phyloP scores from a whole-genome alignment of 441 rosid species.

The Geranium incanum region DNA sequence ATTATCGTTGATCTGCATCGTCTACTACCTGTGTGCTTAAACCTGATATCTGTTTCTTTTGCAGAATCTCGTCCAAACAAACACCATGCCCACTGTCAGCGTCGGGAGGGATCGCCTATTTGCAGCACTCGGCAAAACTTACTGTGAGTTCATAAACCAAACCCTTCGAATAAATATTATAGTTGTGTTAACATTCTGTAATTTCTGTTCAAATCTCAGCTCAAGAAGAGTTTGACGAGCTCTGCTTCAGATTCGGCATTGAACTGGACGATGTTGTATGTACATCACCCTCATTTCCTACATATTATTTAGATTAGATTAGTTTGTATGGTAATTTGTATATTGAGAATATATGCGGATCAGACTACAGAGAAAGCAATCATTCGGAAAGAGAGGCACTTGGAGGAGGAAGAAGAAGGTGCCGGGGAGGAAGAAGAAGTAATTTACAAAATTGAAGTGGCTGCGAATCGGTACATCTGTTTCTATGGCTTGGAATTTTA shows the following conservation, averaged over 20 bases:
- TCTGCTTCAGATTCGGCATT: slow-evolving; percentile 83
- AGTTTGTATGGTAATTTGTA: background rate
- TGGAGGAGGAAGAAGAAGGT: slow-evolving; percentile 42
- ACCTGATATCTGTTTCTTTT: too few relatives aligned
- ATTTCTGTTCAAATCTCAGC: slow-evolving; percentile 28
- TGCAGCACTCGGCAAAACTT: slow-evolving; percentile 53
- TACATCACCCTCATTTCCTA: background rate
- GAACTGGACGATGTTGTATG: slow-evolving; percentile 96
- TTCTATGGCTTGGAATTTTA: background rate
- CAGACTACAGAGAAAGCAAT: slow-evolving; percentile 89
- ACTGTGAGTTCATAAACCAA: slow-evolving; percentile 33
- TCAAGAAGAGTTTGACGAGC: slow-evolving; percentile 67
- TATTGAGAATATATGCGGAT: background rate
- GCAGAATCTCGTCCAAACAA: background rate
- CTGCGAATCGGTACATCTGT: slow-evolving; percentile 62
- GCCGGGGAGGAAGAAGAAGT: slow-evolving; percentile 56
- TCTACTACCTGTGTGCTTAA: background rate
- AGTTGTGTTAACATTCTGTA: background rate
- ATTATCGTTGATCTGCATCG: background rate
- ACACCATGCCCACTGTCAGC: slow-evolving; percentile 70
- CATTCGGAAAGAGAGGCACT: slow-evolving; percentile 74
- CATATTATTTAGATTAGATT: background rate
- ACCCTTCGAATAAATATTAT: background rate
- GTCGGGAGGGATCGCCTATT: slow-evolving; percentile 78
- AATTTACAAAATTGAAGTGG: slow-evolving; percentile 79